Percentiles rank a stretch among this genome's conserved stretches.
phyloP scores from a whole-genome alignment of 768 basidiomycete species.

The Lentinula sp. region DNA sequence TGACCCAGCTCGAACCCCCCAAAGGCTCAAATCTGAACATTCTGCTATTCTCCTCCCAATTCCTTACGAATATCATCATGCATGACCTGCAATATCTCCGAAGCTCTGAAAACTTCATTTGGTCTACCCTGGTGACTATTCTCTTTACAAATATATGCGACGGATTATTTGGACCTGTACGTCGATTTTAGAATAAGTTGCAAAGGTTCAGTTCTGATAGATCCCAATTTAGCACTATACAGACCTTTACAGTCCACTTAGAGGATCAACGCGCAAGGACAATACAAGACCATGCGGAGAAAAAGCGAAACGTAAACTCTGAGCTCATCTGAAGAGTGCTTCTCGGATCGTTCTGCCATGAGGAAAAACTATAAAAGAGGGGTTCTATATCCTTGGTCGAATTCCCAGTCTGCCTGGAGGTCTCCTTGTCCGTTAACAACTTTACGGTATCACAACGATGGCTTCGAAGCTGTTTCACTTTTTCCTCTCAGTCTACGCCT shows the following conservation, averaged over 20 bases:
- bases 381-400: neutral
- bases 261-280: neutral
- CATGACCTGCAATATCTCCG: neutral
- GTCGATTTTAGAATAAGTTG: neutral
- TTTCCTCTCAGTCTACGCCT: constrained; percentile 2
- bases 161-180: neutral
- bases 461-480: neutral
- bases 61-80: neutral
- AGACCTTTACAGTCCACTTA: neutral
- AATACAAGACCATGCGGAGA: neutral
- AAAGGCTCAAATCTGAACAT: neutral
- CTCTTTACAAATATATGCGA: neutral
- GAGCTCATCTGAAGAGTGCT: neutral
- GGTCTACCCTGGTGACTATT: neutral
- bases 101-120: neutral
- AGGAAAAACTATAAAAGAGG: neutral
- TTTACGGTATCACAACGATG: neutral
- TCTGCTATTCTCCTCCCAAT: neutral
- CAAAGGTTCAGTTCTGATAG: neutral
- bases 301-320: neutral
- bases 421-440: no score
- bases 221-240: neutral
- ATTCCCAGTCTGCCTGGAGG: neutral
- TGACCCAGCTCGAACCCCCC: neutral
- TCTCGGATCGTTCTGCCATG: neutral